Conservation (phyloP, 495 filamentous ascomycete species). For the Penicillium bialowiezense region DNA sequence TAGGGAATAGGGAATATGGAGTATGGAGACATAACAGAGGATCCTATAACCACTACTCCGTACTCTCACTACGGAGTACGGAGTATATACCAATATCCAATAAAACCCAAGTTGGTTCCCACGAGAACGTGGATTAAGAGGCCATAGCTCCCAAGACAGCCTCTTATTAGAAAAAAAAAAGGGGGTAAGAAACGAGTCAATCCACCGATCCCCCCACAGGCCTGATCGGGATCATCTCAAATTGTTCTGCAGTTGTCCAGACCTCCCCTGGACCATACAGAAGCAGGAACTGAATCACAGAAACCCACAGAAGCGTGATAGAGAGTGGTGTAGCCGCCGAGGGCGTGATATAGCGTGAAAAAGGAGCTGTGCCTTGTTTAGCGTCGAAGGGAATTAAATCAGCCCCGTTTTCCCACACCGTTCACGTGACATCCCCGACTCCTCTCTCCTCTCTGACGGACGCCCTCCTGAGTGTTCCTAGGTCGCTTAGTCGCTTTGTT, state of each 20-base stretch:
- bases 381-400: constrained; percentile 4
- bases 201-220: constrained; percentile 1
- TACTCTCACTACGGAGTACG: too few species aligned
- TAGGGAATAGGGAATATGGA: too few species aligned
- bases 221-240: constrained; percentile 14
- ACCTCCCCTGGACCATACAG: constrained; percentile 9
- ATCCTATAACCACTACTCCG: too few species aligned
- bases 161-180: constrained; percentile 1
- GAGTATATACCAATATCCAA: too few species aligned
- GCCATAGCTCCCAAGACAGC: constrained; percentile 2
- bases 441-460: constrained; percentile 13
- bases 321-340: constrained; percentile 14
- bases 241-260: constrained; percentile 17
- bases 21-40: too few species aligned
- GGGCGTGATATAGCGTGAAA: constrained; percentile 12
- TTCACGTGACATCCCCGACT: constrained; percentile 28
- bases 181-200: constrained; percentile 1
- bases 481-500: constrained; percentile 5
- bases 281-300: background rate
- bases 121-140: background rate
- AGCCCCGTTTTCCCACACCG: constrained; percentile 11
- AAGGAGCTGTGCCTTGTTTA: constrained; percentile 6
- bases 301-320: background rate
- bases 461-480: background rate
- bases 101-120: too few species aligned